These are phyloP conservation scores for Seiridium unicorne DNA, from an alignment of 2,329 filamentous ascomycete genomes.

Conservation along the genomic window DNA sequence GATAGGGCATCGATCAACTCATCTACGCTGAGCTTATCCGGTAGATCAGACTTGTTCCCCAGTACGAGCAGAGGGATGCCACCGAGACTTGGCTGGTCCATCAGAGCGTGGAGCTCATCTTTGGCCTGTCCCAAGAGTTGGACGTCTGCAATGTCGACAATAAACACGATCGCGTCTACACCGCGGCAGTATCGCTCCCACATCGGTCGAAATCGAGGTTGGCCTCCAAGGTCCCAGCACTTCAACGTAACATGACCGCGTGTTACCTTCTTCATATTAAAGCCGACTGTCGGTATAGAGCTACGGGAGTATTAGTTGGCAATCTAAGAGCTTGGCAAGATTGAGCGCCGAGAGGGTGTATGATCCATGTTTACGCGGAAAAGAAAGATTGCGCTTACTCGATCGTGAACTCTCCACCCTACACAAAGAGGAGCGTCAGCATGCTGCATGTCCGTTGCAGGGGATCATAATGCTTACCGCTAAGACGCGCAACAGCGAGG, in stretches of 20 bases:
- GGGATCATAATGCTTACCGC: conserved; percentile 65
- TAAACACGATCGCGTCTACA: conserved; percentile 97
- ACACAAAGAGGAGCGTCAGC: conserved; percentile 32
- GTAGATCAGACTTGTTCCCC: conserved; percentile 95
- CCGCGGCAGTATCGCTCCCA: conserved; percentile 99
- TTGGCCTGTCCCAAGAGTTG: conserved; percentile 78
- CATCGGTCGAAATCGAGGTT: conserved; percentile 96
- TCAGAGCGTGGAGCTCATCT: conserved; percentile 87
- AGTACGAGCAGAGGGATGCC: conserved; percentile 92
- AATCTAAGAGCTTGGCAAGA: neutral
- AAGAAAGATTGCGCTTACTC: conserved; percentile 67
- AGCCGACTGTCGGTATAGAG: conserved; percentile 96
- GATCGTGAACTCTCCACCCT: conserved; percentile 98
- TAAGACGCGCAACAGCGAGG: conserved; percentile 86
- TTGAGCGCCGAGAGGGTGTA: conserved; percentile 17
- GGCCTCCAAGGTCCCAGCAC: conserved; percentile 97
- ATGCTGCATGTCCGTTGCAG: conserved; percentile 12
- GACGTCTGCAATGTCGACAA: conserved; percentile 91
- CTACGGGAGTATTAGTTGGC: conserved; percentile 49
- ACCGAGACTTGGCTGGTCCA: conserved; percentile 79
- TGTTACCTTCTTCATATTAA: conserved; percentile 98
- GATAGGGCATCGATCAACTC: conserved; percentile 92
- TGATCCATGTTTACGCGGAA: neutral
- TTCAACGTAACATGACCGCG: conserved; percentile 98
- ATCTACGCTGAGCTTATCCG: conserved; percentile 87